A percentile compares a stretch with the other conserved stretches of the same genome.
These are phyloP conservation scores for Striga hermonthica DNA, from an alignment of 305 asterid genomes.

Conservation along the genomic window DNA sequence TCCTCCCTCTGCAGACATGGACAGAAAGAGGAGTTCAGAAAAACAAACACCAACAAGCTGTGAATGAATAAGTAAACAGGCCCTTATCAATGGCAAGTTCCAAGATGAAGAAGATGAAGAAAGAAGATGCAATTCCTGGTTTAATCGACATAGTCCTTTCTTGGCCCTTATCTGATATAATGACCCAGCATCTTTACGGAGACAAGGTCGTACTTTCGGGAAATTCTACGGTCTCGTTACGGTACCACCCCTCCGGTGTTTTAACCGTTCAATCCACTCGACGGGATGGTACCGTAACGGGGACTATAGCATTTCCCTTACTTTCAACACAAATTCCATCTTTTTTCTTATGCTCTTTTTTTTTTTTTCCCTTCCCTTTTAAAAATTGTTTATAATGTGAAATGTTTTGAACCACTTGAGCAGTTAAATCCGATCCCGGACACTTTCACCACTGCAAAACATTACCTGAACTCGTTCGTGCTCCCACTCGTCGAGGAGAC, in stretches of 20 bases:
- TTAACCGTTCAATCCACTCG: no score
- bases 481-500: constrained; percentile 44
- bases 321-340: no score
- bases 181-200: constrained; percentile 35
- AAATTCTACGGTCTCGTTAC: no score
- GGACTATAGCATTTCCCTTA: no score
- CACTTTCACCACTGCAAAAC: constrained; percentile 34
- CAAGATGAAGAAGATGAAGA: constrained; percentile 12
- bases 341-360: no score
- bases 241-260: background rate
- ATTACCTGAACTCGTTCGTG: constrained; percentile 36
- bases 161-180: constrained; percentile 39
- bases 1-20: no score
- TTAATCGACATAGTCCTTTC: constrained; percentile 36
- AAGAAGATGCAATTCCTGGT: constrained; percentile 1
- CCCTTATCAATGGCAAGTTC: background rate
- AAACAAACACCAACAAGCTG: no score
- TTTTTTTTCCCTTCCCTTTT: background rate
- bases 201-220: constrained; percentile 39
- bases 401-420: no score
- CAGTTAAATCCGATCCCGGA: constrained; percentile 40
- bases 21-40: no score
- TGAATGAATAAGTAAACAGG: no score
- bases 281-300: no score
- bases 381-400: background rate